A percentile compares a stretch with the other conserved stretches of the same genome.
Evolutionary conservation across 768 basidiomycete genomes (phyloP).

Genomic region (Mycena haematopus): DNA sequence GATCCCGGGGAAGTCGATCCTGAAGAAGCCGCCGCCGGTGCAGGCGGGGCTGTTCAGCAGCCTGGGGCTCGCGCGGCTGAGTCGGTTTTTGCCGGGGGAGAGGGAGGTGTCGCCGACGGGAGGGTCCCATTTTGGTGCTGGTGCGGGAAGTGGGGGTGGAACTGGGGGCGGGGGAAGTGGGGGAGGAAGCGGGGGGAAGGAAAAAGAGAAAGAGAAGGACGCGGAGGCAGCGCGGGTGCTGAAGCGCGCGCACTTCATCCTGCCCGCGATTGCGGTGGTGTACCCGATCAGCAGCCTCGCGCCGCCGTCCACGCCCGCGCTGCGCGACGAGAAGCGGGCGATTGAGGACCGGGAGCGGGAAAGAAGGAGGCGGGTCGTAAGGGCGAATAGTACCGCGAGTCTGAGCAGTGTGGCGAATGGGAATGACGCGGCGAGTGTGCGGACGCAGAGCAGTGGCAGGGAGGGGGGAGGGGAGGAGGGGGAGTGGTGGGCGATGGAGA

Average conservation of each 20-base stretch:
- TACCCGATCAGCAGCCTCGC: conserved; percentile 89
- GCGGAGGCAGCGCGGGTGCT: conserved; percentile 63
- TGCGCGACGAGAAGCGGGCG: conserved; percentile 83
- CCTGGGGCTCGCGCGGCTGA: conserved; percentile 44
- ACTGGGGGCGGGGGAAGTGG: no score
- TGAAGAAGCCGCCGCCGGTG: conserved; percentile 75
- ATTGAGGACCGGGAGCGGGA: conserved; percentile 79
- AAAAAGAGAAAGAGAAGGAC: conserved; percentile 44
- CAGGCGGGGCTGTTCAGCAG: conserved; percentile 76
- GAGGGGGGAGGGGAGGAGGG: conserved; percentile 41
- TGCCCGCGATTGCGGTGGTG: conserved; percentile 83
- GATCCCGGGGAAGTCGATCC: conserved; percentile 80
- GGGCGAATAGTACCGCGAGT: conserved; percentile 48
- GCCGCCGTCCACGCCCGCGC: conserved; percentile 79
- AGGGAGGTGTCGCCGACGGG: neutral
- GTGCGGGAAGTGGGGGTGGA: neutral
- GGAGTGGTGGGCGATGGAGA: conserved; percentile 86
- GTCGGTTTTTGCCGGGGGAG: conserved; percentile 65
- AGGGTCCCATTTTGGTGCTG: neutral
- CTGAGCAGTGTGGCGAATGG: no score
- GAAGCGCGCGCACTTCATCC: conserved; percentile 90
- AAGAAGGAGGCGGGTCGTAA: conserved; percentile 67
- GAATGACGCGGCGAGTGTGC: conserved; percentile 11
- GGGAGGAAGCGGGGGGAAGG: no score
- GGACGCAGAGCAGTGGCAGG: conserved; percentile 4